Base-by-base conservation (phyloP, 2,329 filamentous ascomycete species). In the Neoarthrinium moseri region DNA sequence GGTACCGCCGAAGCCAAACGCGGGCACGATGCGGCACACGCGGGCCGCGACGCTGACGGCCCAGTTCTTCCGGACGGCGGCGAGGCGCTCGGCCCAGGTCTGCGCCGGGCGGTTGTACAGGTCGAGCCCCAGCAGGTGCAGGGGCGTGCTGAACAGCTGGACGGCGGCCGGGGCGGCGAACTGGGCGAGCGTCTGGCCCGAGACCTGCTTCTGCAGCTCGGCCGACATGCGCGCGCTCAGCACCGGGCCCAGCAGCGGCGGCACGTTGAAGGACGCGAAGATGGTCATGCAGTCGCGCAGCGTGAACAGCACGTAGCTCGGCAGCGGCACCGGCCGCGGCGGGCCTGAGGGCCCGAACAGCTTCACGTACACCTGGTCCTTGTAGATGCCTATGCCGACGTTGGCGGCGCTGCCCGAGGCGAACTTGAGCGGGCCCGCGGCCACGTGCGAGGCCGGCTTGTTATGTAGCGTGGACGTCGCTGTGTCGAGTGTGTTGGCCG, bases 261-360 rank as follows among this genome's bases (percentile, higher is more conserved):
- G 92, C 2, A 96, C 72, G 63, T 96, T 96, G 77, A 96, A 97
- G 11, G 83, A 89, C 4, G 90, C 90, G 65, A 95, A 95, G 57
- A 96, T 91, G 42, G 91, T 96, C 51, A 95, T 71, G 67, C 86
- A 89, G 70, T 96, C 91, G 56, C 91, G 83, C 45, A 86, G 62
- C 3, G 88, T 84, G 73, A 96, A 96, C 47, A 96, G 80, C 1
- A 77, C 72, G 67, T 91, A 94, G 7, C 84, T 88, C 2, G 86
- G 73, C 24, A 82, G 67, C 0, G 88, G 84, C 1, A 95, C 86
- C 21, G 75, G 68, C 13, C 76, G 73, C 10, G 68, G 77, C 1
- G 71, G 63, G 20, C 61, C 68, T 46, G 66, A 69, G 0, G 86
- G 81, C 11, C 89, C 89, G 64, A 95, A 96, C 59, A 96, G 79